phyloP scores from a whole-genome alignment of 2,329 filamentous ascomycete genomes.

The Paraphaeosphaeria minitans region DNA sequence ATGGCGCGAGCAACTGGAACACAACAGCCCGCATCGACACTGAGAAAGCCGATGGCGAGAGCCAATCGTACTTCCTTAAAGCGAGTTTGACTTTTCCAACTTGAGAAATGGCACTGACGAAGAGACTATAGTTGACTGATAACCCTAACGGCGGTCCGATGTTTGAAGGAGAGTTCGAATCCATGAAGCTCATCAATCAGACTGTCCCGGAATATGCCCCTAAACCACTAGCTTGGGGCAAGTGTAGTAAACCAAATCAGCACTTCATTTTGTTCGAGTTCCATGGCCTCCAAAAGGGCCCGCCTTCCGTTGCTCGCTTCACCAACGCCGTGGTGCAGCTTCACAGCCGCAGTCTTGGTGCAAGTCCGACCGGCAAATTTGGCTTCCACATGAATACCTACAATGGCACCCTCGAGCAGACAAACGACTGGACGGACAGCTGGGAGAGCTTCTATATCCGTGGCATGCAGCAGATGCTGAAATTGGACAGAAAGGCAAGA shows the following conservation, averaged over 20 bases:
- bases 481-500: not conserved
- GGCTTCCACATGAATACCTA: conserved; percentile 1
- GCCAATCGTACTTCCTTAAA: not conserved
- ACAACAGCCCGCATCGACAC: not conserved
- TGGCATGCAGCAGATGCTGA: not conserved
- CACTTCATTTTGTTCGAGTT: conserved; percentile 3
- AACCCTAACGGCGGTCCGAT: not conserved
- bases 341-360: not conserved
- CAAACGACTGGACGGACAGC: not conserved
- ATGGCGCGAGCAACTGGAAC: conserved; percentile 6
- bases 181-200: not conserved
- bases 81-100: not conserved
- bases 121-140: not conserved
- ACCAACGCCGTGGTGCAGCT: not conserved
- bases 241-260: not conserved
- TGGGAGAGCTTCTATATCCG: conserved; percentile 1
- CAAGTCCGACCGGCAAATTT: not conserved
- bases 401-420: not conserved
- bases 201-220: not conserved
- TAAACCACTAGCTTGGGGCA: not conserved
- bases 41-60: not conserved
- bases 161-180: conserved; percentile 2
- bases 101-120: not conserved
- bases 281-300: not conserved
- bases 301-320: not conserved